Evolutionary conservation across 2,329 filamentous ascomycete species (phyloP).

Genomic region (Onygena corvina): DNA sequence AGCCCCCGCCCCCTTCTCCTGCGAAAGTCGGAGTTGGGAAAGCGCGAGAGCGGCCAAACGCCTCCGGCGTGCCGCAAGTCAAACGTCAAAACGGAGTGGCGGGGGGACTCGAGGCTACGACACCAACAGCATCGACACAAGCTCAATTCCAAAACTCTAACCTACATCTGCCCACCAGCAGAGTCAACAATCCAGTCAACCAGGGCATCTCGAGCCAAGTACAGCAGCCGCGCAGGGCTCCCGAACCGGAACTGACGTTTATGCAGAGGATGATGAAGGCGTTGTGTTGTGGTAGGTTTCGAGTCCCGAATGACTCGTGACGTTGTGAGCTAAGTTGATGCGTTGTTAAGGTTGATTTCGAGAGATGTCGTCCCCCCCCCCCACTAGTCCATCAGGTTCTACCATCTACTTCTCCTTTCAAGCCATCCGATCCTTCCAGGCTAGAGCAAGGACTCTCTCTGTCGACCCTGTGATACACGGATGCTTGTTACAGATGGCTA

Average conservation of each 20-base stretch:
- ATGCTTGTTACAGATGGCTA: background rate
- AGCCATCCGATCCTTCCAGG: background rate
- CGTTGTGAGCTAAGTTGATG: conserved; percentile 9
- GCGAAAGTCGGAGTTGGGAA: conserved; percentile 66
- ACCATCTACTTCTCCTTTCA: background rate
- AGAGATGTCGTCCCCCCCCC: background rate
- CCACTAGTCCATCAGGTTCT: background rate
- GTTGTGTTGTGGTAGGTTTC: conserved; percentile 66
- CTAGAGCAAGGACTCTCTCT: background rate
- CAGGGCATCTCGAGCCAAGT: conserved; percentile 48
- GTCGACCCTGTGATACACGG: background rate
- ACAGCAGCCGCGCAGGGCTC: conserved; percentile 37
- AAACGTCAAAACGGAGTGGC: conserved; percentile 56
- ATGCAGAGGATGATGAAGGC: conserved; percentile 89
- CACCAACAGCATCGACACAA: conserved; percentile 80
- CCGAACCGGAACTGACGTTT: conserved; percentile 64
- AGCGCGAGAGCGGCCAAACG: conserved; percentile 62
- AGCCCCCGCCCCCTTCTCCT: conserved; percentile 77
- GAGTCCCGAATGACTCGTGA: conserved; percentile 7
- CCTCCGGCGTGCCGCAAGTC: conserved; percentile 56
- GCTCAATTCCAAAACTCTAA: conserved; percentile 95
- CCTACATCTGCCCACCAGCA: conserved; percentile 58
- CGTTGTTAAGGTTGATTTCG: conserved; percentile 7
- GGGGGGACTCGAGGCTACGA: conserved; percentile 53
- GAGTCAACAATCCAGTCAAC: conserved; percentile 46